phyloP scores from a whole-genome alignment of 2,329 filamentous ascomycete species.

The Fusarium mexicanum region DNA sequence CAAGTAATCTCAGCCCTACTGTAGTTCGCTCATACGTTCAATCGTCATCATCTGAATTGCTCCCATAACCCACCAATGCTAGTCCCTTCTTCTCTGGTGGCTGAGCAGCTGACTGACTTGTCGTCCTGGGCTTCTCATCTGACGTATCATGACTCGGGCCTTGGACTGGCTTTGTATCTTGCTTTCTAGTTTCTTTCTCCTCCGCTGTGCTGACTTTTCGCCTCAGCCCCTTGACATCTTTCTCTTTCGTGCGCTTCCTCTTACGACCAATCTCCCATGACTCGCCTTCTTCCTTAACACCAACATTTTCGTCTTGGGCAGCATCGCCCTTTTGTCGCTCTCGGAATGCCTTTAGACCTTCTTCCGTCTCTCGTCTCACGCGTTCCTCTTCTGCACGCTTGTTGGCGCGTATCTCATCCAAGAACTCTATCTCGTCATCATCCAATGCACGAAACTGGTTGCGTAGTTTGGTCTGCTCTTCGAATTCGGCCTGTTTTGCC shows the following conservation, averaged over 20 bases:
- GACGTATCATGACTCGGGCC: constrained; percentile 13
- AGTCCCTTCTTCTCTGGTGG: constrained; percentile 42
- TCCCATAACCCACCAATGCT: constrained; percentile 64
- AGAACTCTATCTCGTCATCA: constrained; percentile 81
- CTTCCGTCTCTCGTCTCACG: constrained; percentile 64
- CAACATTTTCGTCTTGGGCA: constrained; percentile 9
- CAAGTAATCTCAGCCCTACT: neutral
- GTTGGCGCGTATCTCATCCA: constrained; percentile 66
- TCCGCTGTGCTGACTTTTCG: constrained; percentile 38
- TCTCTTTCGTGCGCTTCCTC: constrained; percentile 50
- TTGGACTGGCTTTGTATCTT: constrained; percentile 19
- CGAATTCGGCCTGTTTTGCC: constrained; percentile 84
- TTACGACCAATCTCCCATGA: constrained; percentile 51
- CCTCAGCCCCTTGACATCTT: constrained; percentile 49
- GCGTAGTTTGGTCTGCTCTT: constrained; percentile 74
- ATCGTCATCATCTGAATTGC: constrained; percentile 55
- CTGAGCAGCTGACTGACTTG: neutral
- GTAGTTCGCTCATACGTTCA: neutral
- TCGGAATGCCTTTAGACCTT: constrained; percentile 65
- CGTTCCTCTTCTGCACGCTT: constrained; percentile 64
- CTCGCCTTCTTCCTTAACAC: constrained; percentile 44
- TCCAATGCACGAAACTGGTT: constrained; percentile 83
- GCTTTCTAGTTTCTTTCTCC: constrained; percentile 14
- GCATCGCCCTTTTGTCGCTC: constrained; percentile 55
- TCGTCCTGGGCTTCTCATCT: constrained; percentile 14